These are phyloP conservation scores for Aristolochia contorta DNA, from an alignment of 164 flowering plant genomes.

Conservation along the genomic window DNA sequence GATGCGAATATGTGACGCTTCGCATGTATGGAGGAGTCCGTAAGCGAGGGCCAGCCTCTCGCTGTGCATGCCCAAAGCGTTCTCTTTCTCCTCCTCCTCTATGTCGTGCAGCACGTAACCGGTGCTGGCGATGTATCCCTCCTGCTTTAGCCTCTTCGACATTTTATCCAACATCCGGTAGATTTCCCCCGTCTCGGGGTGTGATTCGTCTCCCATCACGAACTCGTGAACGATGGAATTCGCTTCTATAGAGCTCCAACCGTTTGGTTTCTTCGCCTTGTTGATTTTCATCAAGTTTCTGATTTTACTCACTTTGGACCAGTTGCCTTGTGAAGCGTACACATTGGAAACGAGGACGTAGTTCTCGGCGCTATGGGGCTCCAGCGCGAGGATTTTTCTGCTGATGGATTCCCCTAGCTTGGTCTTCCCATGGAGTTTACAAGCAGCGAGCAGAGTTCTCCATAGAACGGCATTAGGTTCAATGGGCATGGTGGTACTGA, in stretches of 20 bases:
- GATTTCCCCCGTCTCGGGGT: constrained; percentile 5
- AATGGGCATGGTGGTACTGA: constrained; percentile 10
- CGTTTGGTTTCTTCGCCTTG: background rate
- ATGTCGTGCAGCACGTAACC: constrained; percentile 7
- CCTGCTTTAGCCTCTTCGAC: constrained; percentile 2
- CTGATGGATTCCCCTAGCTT: background rate
- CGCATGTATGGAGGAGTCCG: background rate
- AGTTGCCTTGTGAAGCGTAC: constrained; percentile 2
- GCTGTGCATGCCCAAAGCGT: constrained; percentile 4
- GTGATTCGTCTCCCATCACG: constrained; percentile 11
- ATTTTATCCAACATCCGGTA: constrained; percentile 8
- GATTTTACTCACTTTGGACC: background rate
- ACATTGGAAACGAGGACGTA: constrained; percentile 7
- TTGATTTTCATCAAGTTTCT: constrained; percentile 3
- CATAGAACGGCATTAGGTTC: constrained; percentile 15
- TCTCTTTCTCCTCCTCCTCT: constrained; percentile 8
- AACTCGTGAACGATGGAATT: constrained; percentile 7
- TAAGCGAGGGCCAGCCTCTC: constrained; percentile 8
- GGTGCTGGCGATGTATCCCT: constrained; percentile 2
- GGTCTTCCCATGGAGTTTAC: constrained; percentile 1
- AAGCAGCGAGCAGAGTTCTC: constrained; percentile 13
- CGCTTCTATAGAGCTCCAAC: constrained; percentile 8
- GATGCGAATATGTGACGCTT: constrained; percentile 5
- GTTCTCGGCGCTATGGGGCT: constrained; percentile 5
- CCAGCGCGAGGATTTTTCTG: constrained; percentile 3